Evolutionary conservation across 768 basidiomycete species (phyloP), one percentile per base, ranked within the genome.

Genomic region (Inosperma sp.): DNA sequence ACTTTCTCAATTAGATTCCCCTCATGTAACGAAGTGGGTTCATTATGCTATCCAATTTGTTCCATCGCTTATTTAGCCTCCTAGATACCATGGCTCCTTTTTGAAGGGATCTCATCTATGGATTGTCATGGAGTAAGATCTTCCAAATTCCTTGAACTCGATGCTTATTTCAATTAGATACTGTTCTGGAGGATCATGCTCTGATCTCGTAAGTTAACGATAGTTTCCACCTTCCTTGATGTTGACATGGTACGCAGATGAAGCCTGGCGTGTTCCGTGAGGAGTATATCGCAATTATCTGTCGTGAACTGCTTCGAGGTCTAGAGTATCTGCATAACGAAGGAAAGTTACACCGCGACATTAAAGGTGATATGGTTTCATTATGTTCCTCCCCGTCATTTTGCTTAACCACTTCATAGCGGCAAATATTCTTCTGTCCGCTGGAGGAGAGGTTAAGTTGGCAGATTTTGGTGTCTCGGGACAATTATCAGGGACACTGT

Each of bases 381-480:
- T 12, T 34, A 27, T 31, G 21, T 33, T 19, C 29, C 25, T 27
- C 16, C 7, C n/a, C 5, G 14, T 27, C 22, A 6, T 10, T 23
- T 52, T n/a, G 16, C 17, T 43, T 26, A 60, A 37, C 43, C 19
- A 44, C 44, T 25, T 52, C 34, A 2, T 59, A 95, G 94, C 93
- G 58, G 94, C 94, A 46, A 97, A 96, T 63, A 93, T 97, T 55
- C 76, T 97, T 22, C 77, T 96, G 36, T 93, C 89, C 51, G 88
- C 93, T 10, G 84, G 83, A 35, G 94, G 93, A 9, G 93, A 95
- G 58, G 95, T 99, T 58, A 99, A 99, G 66, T 77, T 99, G 21
- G 96, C 96, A 37, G 96, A 99, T 65, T 99, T 99, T 62, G 96
- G 96, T 63, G 96, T 99, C 4, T 97, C 94, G 1, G 96, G 96